Conservation (phyloP, 805 yeast species). For the Saccharomycopsis sp. region DNA sequence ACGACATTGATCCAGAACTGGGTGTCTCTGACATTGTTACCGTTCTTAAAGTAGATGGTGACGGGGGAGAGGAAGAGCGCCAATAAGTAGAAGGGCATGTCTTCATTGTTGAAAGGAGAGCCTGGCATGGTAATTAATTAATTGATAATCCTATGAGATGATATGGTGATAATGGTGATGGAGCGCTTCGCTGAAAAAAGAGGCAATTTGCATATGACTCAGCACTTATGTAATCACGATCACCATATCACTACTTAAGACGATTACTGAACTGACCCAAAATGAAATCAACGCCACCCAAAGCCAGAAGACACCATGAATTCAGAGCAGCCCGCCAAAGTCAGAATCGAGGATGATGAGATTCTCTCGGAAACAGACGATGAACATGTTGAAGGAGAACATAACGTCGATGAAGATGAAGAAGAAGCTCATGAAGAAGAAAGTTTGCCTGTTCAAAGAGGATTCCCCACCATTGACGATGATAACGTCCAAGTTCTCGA, state of each 20-base stretch:
- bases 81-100: constrained; percentile 17
- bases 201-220: no score
- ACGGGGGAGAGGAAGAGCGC: constrained; percentile 17
- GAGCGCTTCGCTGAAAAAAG: no score
- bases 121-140: no score
- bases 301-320: no score
- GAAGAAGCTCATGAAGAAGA: not conserved
- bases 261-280: no score
- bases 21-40: constrained; percentile 16
- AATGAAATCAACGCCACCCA: no score
- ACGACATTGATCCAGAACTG: constrained; percentile 17
- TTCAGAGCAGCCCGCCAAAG: no score
- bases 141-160: no score
- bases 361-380: constrained; percentile 10
- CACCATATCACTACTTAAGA: no score
- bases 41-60: constrained; percentile 17
- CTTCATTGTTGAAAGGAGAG: constrained; percentile 18
- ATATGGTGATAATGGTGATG: no score
- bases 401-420: constrained; percentile 8
- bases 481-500: constrained; percentile 41
- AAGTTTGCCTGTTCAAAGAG: constrained; percentile 7
- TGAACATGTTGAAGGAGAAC: constrained; percentile 9
- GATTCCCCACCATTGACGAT: constrained; percentile 26
- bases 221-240: no score
- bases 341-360: no score